Percentiles rank a stretch among this genome's conserved stretches.
Evolutionary conservation across 2,329 filamentous ascomycete species (phyloP).

Genomic region (Fusarium humuli): DNA sequence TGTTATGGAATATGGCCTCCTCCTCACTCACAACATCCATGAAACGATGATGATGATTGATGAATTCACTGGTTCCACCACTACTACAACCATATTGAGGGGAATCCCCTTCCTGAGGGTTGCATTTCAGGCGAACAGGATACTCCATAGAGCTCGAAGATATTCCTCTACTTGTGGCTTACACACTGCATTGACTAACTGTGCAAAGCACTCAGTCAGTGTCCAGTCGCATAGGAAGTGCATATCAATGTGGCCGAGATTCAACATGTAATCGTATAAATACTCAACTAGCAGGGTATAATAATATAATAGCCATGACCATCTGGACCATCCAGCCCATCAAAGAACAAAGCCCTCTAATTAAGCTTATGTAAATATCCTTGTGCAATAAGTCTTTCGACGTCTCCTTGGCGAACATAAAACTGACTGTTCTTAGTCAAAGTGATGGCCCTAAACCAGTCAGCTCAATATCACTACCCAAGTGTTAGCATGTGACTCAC

Average conservation of each 20-base stretch:
- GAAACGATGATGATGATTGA: not conserved
- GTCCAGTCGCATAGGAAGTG: not conserved
- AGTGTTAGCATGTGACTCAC: constrained; percentile 63
- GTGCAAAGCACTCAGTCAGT: not conserved
- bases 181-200: constrained; percentile 1
- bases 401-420: constrained; percentile 94
- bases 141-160: not conserved
- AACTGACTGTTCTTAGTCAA: constrained; percentile 99
- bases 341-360: constrained; percentile 57
- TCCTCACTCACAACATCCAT: not conserved
- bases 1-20: not conserved
- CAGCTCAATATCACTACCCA: constrained; percentile 21
- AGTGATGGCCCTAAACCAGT: constrained; percentile 79
- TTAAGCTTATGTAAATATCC: constrained; percentile 92
- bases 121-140: not conserved
- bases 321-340: not conserved
- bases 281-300: constrained; percentile 30
- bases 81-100: constrained; percentile 11
- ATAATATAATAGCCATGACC: constrained; percentile 16
- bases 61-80: constrained; percentile 19
- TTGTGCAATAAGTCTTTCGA: constrained; percentile 92
- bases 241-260: not conserved
- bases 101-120: not conserved
- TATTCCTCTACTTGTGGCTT: constrained; percentile 12
- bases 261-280: constrained; percentile 21